Conservation (phyloP, 192 early-diverging fungal genomes). For the Glomus cerebriforme region DNA sequence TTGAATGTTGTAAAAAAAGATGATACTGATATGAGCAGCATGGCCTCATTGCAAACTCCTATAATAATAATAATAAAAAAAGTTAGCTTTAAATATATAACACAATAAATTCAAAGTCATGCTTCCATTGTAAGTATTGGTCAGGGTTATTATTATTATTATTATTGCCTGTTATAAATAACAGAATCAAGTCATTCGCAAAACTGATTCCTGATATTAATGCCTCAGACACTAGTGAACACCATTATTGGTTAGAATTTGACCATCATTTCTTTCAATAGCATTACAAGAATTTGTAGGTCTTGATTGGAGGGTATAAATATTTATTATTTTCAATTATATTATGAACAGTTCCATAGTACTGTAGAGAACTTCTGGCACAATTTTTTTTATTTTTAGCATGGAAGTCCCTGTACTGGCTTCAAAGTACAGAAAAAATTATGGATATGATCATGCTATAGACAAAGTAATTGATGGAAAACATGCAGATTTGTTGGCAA, state of each 20-base stretch:
- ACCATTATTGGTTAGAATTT: slow-evolving; percentile 28
- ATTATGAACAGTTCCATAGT: too few relatives aligned
- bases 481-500: background rate
- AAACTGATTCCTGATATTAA: slow-evolving; percentile 1
- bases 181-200: slow-evolving; percentile 15
- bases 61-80: slow-evolving; percentile 8
- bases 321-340: background rate
- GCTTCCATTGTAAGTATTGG: slow-evolving; percentile 17
- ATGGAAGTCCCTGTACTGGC: background rate
- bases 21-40: background rate
- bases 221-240: slow-evolving; percentile 8
- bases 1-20: background rate
- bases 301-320: slow-evolving; percentile 18
- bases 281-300: slow-evolving; percentile 27
- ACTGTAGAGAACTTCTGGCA: too few relatives aligned
- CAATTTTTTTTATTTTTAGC: background rate
- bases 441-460: background rate
- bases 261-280: slow-evolving; percentile 20
- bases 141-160: background rate
- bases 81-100: slow-evolving; percentile 15
- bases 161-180: slow-evolving; percentile 9
- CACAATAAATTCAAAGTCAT: too few relatives aligned
- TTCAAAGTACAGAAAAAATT: background rate
- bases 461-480: slow-evolving; percentile 17
- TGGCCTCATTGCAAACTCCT: too few relatives aligned